These are phyloP conservation scores for Clathrospora elynae DNA, from an alignment of 2,329 filamentous ascomycete species.

Conservation along the genomic window DNA sequence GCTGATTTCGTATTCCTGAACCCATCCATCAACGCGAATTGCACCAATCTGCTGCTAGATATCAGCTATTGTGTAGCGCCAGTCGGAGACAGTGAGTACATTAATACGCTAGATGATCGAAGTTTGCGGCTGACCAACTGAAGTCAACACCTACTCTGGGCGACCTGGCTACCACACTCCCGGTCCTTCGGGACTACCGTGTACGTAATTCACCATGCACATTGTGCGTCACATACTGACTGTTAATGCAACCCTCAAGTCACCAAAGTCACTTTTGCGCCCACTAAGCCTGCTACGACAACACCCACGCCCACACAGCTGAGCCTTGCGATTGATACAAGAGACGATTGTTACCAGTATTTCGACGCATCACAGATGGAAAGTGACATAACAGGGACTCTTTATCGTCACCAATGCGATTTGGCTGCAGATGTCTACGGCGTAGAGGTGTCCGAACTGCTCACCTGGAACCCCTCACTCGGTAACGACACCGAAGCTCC, in stretches of 20 bases:
- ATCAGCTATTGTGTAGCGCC: conserved; percentile 12
- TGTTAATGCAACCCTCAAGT: too few species aligned
- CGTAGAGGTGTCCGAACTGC: too few species aligned
- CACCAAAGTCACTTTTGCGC: background rate
- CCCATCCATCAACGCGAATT: conserved; percentile 7
- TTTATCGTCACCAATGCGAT: too few species aligned
- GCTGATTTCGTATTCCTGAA: conserved; percentile 12
- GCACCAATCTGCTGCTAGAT: conserved; percentile 5
- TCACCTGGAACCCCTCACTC: too few species aligned
- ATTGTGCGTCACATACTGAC: too few species aligned
- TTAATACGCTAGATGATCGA: background rate
- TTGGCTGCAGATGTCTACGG: too few species aligned
- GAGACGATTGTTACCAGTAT: conserved; percentile 4
- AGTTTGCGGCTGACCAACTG: too few species aligned
- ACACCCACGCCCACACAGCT: background rate
- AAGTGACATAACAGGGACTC: too few species aligned
- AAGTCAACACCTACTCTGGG: conserved; percentile 3
- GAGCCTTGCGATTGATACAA: conserved; percentile 2
- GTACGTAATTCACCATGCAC: background rate
- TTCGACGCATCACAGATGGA: too few species aligned
- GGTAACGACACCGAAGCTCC: too few species aligned
- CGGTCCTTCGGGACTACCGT: background rate
- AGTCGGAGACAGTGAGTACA: background rate
- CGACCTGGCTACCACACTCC: conserved; percentile 5
- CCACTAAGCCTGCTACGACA: conserved; percentile 1